Conservation (phyloP, 345 rosid species). For the Brassica juncea region DNA sequence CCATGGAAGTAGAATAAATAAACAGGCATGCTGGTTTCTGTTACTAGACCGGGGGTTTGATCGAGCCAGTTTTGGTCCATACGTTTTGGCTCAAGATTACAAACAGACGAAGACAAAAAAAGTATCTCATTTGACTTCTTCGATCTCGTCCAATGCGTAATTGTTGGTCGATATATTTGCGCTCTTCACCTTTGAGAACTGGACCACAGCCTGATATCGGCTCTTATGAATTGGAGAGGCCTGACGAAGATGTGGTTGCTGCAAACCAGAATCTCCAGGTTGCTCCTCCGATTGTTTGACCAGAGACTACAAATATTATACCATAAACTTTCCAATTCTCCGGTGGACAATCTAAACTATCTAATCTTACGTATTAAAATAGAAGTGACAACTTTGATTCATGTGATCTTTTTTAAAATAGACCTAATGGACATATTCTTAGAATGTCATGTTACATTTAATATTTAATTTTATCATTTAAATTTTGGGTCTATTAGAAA, state of each 20-base stretch:
- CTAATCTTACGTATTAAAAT: too few species aligned
- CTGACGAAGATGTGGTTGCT: constrained; percentile 30
- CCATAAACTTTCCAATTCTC: too few species aligned
- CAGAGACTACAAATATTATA: too few species aligned
- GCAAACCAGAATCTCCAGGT: constrained; percentile 29
- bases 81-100: constrained; percentile 34
- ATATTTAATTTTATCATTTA: too few species aligned
- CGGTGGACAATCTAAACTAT: too few species aligned
- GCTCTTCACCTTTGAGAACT: constrained; percentile 80
- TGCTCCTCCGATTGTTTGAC: too few species aligned
- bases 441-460: too few species aligned
- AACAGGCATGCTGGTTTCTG: neutral
- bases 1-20: constrained; percentile 34
- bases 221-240: constrained; percentile 46
- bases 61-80: neutral
- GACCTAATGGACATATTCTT: too few species aligned
- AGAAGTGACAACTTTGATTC: too few species aligned
- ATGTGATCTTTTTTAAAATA: too few species aligned
- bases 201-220: constrained; percentile 87
- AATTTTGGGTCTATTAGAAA: too few species aligned
- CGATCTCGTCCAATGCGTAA: constrained; percentile 89
- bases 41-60: neutral
- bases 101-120: constrained; percentile 20
- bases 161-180: constrained; percentile 94
- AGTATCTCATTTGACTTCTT: constrained; percentile 57